Base-by-base conservation (phyloP, 441 rosid species). In the Populus hybrid region DNA sequence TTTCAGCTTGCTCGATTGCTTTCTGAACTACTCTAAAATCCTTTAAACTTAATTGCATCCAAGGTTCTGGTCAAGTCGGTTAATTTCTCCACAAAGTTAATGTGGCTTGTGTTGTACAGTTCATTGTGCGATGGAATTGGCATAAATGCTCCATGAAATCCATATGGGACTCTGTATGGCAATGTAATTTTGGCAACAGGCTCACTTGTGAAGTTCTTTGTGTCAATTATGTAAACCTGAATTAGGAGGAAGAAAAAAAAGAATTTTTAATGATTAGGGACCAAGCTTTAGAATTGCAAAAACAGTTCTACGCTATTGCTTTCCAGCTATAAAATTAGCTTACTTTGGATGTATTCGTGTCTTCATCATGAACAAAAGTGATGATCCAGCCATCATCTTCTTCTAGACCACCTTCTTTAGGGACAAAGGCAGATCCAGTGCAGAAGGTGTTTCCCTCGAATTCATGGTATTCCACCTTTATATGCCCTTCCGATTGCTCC, bases 331-430 rank as follows among this genome's bases (percentile, higher is more conserved):
- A 36, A 28, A 23, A 64, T 73, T 16, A 28, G 31, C 79, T 68
- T 73, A 88, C 89, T 69, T 87, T 82, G 11, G 90, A 89, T 21
- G 69, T 50, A 14, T 86, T 74, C 1, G 74, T 82, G 2, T 68
- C 69, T 83, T 89, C 92, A 72, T 87, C 76, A 80, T 87, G 90
- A 50, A 86, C 81, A 45, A 82, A 86, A 61, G 85, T 83, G 50
- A 86, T 72, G 61, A 89, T 78, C 92, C 89, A 89, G 20, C 89
- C 88, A 64, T 89, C 89, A 1, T 87, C 92, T 83, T 89, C 90
- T 71, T 83, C 84, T 0, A 40, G 6, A 2, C 77, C 78, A 0
- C 81, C 83, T 59, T 69, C 68, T 74, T 81, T 84, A 28, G 90
- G 74, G 31, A 89, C 84, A 59, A 84, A 87, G 24, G 86, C 29